Evolutionary conservation across 169 alveolate genomes (phyloP).

Genomic region (Cryptosporidium tyzzeri): DNA sequence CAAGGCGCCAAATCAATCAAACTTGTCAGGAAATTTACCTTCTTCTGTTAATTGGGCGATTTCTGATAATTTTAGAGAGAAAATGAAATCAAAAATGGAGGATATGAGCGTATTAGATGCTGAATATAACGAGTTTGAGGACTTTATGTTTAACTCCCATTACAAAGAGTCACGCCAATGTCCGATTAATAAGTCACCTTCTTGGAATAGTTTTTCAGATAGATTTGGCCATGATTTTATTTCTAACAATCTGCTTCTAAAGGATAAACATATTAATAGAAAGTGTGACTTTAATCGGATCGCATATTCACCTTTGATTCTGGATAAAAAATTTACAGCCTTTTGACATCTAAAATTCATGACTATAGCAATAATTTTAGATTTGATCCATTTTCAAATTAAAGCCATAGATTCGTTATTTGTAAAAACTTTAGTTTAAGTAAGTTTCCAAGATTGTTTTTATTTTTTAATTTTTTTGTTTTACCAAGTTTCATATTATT

Average conservation of each 20-base stretch:
- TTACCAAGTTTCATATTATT: too few relatives aligned
- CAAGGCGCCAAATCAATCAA: not conserved
- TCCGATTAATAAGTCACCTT: not conserved
- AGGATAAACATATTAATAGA: not conserved
- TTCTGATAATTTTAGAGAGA: not conserved
- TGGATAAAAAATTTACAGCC: not conserved
- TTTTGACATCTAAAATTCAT: not conserved
- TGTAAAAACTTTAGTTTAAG: not conserved
- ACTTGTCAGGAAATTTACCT: not conserved
- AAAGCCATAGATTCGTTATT: not conserved
- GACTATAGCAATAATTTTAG: not conserved
- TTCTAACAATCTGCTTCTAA: not conserved
- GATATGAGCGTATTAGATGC: not conserved
- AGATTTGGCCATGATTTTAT: not conserved
- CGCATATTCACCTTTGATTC: not conserved
- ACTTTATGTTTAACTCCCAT: not conserved
- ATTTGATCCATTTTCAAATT: not conserved
- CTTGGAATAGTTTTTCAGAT: conserved; percentile 1
- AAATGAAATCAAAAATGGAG: not conserved
- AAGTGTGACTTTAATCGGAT: not conserved
- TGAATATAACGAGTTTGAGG: not conserved
- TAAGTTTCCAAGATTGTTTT: not conserved
- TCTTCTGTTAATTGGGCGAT: not conserved
- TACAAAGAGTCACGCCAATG: not conserved
- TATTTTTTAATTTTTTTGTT: not conserved